Evolutionary conservation across 1,139 yeast genomes (phyloP), one percentile per base, ranked within the genome.

Genomic region (Scheffersomyces quercinus): DNA sequence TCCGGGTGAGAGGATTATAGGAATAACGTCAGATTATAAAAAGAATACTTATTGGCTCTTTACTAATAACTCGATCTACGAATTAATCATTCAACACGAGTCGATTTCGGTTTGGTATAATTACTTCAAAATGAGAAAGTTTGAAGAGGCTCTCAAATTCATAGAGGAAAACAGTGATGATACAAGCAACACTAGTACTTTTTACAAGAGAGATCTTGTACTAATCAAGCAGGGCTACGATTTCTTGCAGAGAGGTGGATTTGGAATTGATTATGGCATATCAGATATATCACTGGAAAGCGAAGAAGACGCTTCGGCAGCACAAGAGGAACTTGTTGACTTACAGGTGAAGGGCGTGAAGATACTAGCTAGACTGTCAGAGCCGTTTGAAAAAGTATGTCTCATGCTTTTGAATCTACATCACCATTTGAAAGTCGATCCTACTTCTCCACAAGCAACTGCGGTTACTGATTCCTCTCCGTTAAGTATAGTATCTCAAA

Each of bases 91-190:
- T 8, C 77, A 74, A 29, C 78, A 86, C 52, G 98, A 93, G 59
- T 73, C 82, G 5, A 68, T 76, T 5, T 85, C 88, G 20, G 83
- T 90, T 3, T 89, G 97, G 97, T 79, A 77, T 48, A 75, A 85
- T 5, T 75, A 88, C 59, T 73, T 86, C 44, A 80, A 78, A 36
- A 73, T 79, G 56, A 77, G 81, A 1, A 73, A 79, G 45, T 91
- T 75, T 61, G 87, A 84, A 13, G 82, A 82, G 42, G 97, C 98
- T 0, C 66, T 90, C 38, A 55, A 65, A 2, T 65, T 81, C 12
- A 56, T 83, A 6, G 62, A 60, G 9, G 53, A 49, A 55, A 55
- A 51, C 10, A 53, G 49, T 6, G 48, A 48, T 8, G 44, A 47
- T 5, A 45, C 67, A n/a, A 73, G 76, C 40, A 58, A 38, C 28